phyloP scores from a whole-genome alignment of 1,139 yeast species.

The Dujonia santamariae region DNA sequence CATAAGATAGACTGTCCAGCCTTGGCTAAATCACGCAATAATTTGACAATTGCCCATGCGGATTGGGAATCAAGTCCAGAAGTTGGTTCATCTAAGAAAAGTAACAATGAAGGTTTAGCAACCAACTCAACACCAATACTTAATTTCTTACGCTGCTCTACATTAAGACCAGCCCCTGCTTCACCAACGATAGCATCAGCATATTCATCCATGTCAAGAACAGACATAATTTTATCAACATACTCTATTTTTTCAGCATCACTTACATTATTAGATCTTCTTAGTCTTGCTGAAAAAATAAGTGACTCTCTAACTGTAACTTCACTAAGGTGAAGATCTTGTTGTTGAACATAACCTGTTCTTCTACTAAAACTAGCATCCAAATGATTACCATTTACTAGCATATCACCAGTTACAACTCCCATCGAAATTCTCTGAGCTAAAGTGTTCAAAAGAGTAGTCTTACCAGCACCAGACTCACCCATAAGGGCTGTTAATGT shows the following conservation, averaged over 20 bases:
- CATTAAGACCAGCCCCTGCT: slow-evolving; percentile 58
- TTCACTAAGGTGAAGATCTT: slow-evolving; percentile 57
- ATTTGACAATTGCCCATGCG: slow-evolving; percentile 80
- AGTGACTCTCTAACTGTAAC: slow-evolving; percentile 61
- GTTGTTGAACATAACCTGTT: slow-evolving; percentile 67
- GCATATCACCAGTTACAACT: slow-evolving; percentile 60
- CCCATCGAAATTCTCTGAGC: slow-evolving; percentile 61
- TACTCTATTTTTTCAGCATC: slow-evolving; percentile 43
- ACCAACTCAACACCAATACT: slow-evolving; percentile 83
- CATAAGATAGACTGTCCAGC: slow-evolving; percentile 83
- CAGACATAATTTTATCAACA: slow-evolving; percentile 54
- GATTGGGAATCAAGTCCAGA: slow-evolving; percentile 92
- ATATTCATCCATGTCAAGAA: slow-evolving; percentile 57
- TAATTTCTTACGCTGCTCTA: slow-evolving; percentile 63
- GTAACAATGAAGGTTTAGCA: slow-evolving; percentile 77
- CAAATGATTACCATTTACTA: slow-evolving; percentile 54
- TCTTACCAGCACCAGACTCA: slow-evolving; percentile 69
- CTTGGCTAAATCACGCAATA: slow-evolving; percentile 70
- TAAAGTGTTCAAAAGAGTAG: slow-evolving; percentile 57
- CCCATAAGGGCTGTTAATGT: slow-evolving; percentile 73
- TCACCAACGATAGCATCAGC: slow-evolving; percentile 64
- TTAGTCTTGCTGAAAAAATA: slow-evolving; percentile 56
- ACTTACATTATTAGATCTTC: slow-evolving; percentile 45
- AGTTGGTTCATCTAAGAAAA: slow-evolving; percentile 90
- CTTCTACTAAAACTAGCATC: slow-evolving; percentile 55